Base-by-base conservation (phyloP, 805 yeast genomes). In the Geotrichum ghanense region DNA sequence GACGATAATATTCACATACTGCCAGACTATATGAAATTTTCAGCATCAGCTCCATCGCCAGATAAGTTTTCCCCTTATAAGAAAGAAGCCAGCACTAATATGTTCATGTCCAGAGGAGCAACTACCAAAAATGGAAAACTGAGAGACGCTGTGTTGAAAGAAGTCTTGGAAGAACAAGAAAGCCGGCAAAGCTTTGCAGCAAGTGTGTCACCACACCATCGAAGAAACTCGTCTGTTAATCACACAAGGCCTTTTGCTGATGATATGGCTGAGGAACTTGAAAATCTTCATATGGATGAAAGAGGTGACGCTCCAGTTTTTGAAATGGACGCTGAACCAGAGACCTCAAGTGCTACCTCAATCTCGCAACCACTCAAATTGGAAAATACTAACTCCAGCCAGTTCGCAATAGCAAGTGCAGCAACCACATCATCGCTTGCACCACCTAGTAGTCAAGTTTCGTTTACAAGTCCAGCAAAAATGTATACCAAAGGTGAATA, bases 1-100 rank as follows among this genome's bases (percentile, higher is more conserved):
- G 89, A 87, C 61, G 97, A 90, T 58, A 90, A 90, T 62, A 81
- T 77, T 49, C 98, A 90, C 63, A 89, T 90, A 47, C 81, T 90
- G 25, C 96, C 97, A 0, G 82, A 81, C 47, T 79, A 88, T 2
- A 62, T 86, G 51, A 78, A 75, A 47, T 81, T 77, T 56, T 73
- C 84, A 3, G 53, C 67, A 3, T 65, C 72, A 3, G 67, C 70
- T 5, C 71, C 73, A 3, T 61, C 68, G 21, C 59, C 67, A 7
- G 51, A 50, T 17, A n/a, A 21, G 17, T 22, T 39, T 16, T 39
- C 42, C 19, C 37, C 37, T 19, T 39, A 39, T n/a, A 21, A 14
- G 42, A 24, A 22, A 42, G 21, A 14, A 7, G 44, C 25, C 10
- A 40, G 42, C 25, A 45, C 10, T 59, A 22, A 49, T 56, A 41